Base-by-base conservation (phyloP, 2,329 filamentous ascomycete species). In the Camillea tinctor region DNA sequence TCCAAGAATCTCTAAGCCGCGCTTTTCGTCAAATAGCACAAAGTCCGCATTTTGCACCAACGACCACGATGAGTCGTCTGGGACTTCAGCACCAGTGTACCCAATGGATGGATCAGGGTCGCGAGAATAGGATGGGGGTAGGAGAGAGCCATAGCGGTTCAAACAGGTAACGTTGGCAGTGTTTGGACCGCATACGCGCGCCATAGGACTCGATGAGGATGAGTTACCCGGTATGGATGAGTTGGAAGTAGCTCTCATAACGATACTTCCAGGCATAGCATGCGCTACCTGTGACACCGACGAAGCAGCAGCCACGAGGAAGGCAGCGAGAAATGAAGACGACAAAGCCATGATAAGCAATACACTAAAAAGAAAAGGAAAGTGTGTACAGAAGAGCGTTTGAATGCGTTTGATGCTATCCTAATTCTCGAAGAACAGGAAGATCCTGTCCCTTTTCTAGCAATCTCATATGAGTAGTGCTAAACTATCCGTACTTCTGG, bases 31-130 rank as follows among this genome's bases (percentile, higher is more conserved):
- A 9, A 50, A 55, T 7, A 58, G 17, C 15, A 58, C 56, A 15
- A 58, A 58, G 52, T 58, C 56, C 11, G 56, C 56, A 6, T 54
- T 15, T 51, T 58, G 56, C 30, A 58, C 56, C 52, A 58, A 44
- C 13, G 36, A 36, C 52, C 52, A 58, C 8, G 56, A 54, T 3
- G 56, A 26, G 20, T 58, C 56, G 7, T 24, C 56, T 23, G 56
- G 56, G 22, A 58, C 52, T 4, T 22, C 17, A 15, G 56, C 20
- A 44, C 56, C 56, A 19, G 50, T 53, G 21, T 54, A 58, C 17
- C 17, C 40, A 40, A 54, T 40, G 3, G 56, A 50, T 9, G 52
- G 56, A 24, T 58, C 52, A 1, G 52, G 52, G 19, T 58, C 40
- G 20, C 56, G 51, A 20, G 52, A 58, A 44, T 54, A 55, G 15